Percentiles rank a stretch among this genome's conserved stretches.
Conservation (phyloP, 192 early-diverging fungal species). For the Entomortierella parvispora region DNA sequence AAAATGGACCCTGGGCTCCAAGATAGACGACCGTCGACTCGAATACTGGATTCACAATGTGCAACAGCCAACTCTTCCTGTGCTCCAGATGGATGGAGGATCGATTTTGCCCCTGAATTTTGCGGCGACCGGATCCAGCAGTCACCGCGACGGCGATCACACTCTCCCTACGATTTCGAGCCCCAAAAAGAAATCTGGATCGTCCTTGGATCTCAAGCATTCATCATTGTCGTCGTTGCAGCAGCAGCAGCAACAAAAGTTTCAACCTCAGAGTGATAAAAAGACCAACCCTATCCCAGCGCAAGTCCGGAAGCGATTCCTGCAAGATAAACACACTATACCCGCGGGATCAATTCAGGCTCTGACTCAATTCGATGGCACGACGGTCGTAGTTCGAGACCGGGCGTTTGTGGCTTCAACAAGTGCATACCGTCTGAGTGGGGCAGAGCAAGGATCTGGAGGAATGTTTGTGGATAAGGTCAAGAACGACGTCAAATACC, state of each 20-base stretch:
- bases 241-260: neutral
- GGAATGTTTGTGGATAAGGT: constrained; percentile 27
- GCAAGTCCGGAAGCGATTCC: constrained; percentile 19
- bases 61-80: constrained; percentile 21
- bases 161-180: no score
- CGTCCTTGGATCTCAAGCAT: neutral
- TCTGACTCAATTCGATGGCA: neutral
- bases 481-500: constrained; percentile 22
- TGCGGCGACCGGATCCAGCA: neutral
- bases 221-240: no score
- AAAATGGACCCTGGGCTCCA: constrained; percentile 38
- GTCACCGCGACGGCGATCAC: no score
- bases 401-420: constrained; percentile 9
- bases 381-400: constrained; percentile 6
- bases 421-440: constrained; percentile 10
- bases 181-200: no score
- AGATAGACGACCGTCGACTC: constrained; percentile 39
- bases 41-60: constrained; percentile 28
- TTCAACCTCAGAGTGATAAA: constrained; percentile 3
- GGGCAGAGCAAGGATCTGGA: neutral
- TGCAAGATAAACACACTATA: constrained; percentile 39
- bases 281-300: constrained; percentile 17
- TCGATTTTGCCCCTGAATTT: constrained; percentile 23
- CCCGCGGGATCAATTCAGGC: constrained; percentile 35
- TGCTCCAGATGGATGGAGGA: constrained; percentile 9